Evolutionary conservation across 176 grass and related monocot genomes (phyloP).

Genomic region (Carex pumila): DNA sequence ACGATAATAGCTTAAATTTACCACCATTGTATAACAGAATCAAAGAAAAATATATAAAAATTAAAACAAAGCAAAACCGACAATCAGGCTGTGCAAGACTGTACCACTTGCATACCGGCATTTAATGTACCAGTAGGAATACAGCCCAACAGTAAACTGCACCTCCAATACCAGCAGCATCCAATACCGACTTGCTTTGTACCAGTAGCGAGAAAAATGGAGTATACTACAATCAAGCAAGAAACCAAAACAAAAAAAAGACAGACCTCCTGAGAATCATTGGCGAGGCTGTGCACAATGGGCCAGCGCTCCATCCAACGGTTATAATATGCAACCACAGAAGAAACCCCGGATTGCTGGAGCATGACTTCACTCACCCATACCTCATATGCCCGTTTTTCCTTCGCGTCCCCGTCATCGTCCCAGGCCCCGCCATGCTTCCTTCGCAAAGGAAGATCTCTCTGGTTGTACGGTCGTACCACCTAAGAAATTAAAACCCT

Average conservation of each 20-base stretch:
- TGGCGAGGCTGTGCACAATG: conserved; percentile 59
- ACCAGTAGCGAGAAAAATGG: too few species aligned
- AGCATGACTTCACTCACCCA: conserved; percentile 99
- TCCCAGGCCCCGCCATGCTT: background rate
- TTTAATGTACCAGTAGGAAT: too few species aligned
- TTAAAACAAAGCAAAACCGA: too few species aligned
- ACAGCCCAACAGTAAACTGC: too few species aligned
- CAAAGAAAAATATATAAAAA: too few species aligned
- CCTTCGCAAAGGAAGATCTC: conserved; percentile 69
- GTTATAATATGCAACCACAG: conserved; percentile 75
- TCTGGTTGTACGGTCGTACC: conserved; percentile 66
- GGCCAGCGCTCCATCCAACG: conserved; percentile 94
- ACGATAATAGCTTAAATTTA: too few species aligned
- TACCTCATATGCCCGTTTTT: conserved; percentile 63
- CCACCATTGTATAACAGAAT: too few species aligned
- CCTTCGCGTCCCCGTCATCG: conserved; percentile 17
- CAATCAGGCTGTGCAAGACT: too few species aligned
- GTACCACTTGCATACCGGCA: too few species aligned
- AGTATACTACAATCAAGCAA: background rate
- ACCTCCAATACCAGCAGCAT: too few species aligned
- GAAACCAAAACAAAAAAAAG: background rate
- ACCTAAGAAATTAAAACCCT: too few species aligned
- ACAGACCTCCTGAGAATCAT: conserved; percentile 76
- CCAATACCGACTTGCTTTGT: too few species aligned
- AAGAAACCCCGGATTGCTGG: conserved; percentile 84